Percentiles rank a stretch among this genome's conserved stretches.
Evolutionary conservation across 2,329 filamentous ascomycete species (phyloP).

Genomic region (Diaporthe australafricana): DNA sequence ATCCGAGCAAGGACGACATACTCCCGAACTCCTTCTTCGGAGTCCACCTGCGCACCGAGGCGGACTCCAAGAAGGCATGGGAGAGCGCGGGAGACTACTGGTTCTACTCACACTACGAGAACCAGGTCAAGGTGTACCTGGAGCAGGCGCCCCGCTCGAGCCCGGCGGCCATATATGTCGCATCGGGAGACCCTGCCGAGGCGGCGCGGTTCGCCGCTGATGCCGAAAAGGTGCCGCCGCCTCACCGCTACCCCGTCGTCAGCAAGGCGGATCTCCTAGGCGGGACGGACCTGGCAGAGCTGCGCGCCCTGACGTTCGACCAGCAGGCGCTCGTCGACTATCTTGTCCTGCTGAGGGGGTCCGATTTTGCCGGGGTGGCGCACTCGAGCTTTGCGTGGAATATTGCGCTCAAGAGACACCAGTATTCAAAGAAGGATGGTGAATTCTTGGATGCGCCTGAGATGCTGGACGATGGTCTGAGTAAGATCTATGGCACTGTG

Average conservation of each 20-base stretch:
- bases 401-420: conserved; percentile 25
- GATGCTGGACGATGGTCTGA: conserved; percentile 15
- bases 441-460: conserved; percentile 6
- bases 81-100: conserved; percentile 19
- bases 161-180: conserved; percentile 16
- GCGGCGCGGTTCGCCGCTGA: neutral
- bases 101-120: conserved; percentile 20
- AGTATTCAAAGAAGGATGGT: neutral
- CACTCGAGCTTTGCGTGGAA: conserved; percentile 32
- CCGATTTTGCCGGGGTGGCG: conserved; percentile 27
- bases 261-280: conserved; percentile 10
- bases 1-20: neutral
- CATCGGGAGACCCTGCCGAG: conserved; percentile 6
- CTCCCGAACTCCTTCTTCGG: conserved; percentile 25
- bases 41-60: conserved; percentile 30
- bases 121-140: conserved; percentile 21
- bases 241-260: conserved; percentile 1
- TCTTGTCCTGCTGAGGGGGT: conserved; percentile 21
- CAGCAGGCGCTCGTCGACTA: conserved; percentile 31
- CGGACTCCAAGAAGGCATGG: conserved; percentile 9
- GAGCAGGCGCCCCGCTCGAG: conserved; percentile 1
- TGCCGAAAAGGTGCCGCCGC: neutral
- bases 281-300: neutral
- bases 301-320: conserved; percentile 5
- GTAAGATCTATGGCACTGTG: conserved; percentile 19